Evolutionary conservation across 306 rosid genomes (phyloP).

Genomic region (Hippophae tibetana): DNA sequence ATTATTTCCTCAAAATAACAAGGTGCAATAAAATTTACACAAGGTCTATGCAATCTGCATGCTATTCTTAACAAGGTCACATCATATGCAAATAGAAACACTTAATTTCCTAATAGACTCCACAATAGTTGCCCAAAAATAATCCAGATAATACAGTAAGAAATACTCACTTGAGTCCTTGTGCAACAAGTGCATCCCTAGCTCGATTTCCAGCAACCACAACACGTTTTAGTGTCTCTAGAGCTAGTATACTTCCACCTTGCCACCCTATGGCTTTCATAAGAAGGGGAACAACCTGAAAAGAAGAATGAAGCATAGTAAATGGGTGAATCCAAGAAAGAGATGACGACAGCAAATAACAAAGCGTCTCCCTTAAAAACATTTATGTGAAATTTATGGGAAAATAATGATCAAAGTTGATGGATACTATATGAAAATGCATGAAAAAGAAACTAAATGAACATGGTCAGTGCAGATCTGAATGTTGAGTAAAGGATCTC

Average conservation of each 20-base stretch:
- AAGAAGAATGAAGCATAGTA: conserved; percentile 10
- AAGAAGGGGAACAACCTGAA: conserved; percentile 90
- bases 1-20: too few species aligned
- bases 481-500: too few species aligned
- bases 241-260: conserved; percentile 97
- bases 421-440: too few species aligned
- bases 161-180: conserved; percentile 87
- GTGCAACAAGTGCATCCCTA: conserved; percentile 98
- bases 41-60: not conserved
- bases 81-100: conserved; percentile 4
- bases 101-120: not conserved
- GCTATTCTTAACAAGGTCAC: conserved; percentile 12
- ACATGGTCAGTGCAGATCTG: too few species aligned
- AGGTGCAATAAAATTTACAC: too few species aligned
- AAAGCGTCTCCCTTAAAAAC: too few species aligned
- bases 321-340: conserved; percentile 9
- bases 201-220: conserved; percentile 99
- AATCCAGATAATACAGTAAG: not conserved
- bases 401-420: too few species aligned
- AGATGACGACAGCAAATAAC: not conserved
- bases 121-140: not conserved
- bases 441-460: too few species aligned
- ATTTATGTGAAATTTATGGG: too few species aligned
- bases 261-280: conserved; percentile 99
- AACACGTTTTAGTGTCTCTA: conserved; percentile 95